These are phyloP conservation scores for Phaffomyces opuntiae DNA, from an alignment of 805 yeast species.

Conservation along the genomic window DNA sequence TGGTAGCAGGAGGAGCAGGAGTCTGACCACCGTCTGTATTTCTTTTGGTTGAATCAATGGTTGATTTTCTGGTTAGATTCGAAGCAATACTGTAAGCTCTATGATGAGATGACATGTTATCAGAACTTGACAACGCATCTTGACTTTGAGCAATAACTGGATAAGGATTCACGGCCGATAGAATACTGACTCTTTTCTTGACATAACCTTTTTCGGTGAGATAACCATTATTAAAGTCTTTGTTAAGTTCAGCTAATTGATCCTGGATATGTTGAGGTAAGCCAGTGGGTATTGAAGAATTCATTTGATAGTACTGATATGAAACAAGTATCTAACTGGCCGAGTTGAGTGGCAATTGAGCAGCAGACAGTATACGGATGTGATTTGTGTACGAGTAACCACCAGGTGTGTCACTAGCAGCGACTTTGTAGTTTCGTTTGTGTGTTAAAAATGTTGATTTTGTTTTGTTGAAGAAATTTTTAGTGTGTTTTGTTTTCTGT, in stretches of 20 bases:
- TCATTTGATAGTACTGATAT: conserved; percentile 9
- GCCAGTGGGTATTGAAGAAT: conserved; percentile 18
- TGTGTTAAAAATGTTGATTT: no score
- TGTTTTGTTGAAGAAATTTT: no score
- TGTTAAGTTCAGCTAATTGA: conserved; percentile 34
- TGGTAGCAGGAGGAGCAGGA: conserved; percentile 27
- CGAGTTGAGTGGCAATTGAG: not conserved
- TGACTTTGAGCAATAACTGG: not conserved
- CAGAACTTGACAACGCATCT: not conserved
- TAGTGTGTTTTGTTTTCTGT: no score
- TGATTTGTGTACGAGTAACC: no score
- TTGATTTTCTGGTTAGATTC: conserved; percentile 22
- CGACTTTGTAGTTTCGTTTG: no score
- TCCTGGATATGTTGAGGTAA: conserved; percentile 12
- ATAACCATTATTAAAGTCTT: conserved; percentile 60
- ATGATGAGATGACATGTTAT: conserved; percentile 11
- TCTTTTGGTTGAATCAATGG: conserved; percentile 22
- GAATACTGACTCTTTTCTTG: conserved; percentile 44
- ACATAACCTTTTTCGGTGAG: conserved; percentile 68
- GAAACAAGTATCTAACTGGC: not conserved
- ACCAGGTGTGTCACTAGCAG: no score
- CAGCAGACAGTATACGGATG: not conserved
- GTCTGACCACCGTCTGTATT: conserved; percentile 15
- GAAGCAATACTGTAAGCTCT: conserved; percentile 22
- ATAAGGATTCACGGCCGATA: conserved; percentile 11